A percentile compares a stretch with the other conserved stretches of the same genome.
phyloP scores from a whole-genome alignment of 2,329 filamentous ascomycete species.

The Cyphellophora attinorum region DNA sequence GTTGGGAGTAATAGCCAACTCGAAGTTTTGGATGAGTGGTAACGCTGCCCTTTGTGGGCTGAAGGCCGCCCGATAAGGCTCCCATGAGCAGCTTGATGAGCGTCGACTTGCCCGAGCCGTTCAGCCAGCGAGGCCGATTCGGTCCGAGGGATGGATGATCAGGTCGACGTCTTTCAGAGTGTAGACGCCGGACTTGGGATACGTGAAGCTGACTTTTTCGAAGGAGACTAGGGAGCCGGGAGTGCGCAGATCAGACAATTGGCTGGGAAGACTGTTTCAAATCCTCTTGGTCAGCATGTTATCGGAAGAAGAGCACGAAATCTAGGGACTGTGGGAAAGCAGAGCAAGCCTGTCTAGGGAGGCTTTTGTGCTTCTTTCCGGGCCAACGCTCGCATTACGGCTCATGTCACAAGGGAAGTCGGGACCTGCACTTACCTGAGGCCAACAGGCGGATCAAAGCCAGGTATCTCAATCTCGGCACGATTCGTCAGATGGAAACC shows the following conservation, averaged over 20 bases:
- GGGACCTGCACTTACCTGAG: too few species aligned
- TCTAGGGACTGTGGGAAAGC: too few species aligned
- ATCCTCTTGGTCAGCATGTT: too few species aligned
- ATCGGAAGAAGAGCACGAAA: too few species aligned
- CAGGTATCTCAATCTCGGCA: constrained; percentile 62
- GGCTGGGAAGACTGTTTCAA: constrained; percentile 10
- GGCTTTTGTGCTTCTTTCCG: too few species aligned
- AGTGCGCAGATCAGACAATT: constrained; percentile 55
- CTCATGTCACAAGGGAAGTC: too few species aligned
- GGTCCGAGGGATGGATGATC: constrained; percentile 62
- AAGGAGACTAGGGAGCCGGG: constrained; percentile 64
- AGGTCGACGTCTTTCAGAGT: constrained; percentile 57
- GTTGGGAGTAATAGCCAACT: constrained; percentile 70
- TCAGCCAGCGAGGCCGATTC: constrained; percentile 70
- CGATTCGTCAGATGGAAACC: constrained; percentile 44
- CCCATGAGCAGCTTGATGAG: constrained; percentile 63
- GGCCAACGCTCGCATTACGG: too few species aligned
- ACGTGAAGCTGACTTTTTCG: constrained; percentile 60
- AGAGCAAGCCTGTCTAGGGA: too few species aligned
- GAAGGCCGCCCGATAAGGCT: constrained; percentile 27
- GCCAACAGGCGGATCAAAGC: constrained; percentile 34
- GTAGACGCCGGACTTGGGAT: constrained; percentile 35
- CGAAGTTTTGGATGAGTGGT: constrained; percentile 59
- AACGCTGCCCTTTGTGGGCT: constrained; percentile 52
- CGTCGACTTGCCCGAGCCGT: constrained; percentile 75